Base-by-base conservation (phyloP, 108 stramenopile species). In the Aureococcus anophagefferens region DNA sequence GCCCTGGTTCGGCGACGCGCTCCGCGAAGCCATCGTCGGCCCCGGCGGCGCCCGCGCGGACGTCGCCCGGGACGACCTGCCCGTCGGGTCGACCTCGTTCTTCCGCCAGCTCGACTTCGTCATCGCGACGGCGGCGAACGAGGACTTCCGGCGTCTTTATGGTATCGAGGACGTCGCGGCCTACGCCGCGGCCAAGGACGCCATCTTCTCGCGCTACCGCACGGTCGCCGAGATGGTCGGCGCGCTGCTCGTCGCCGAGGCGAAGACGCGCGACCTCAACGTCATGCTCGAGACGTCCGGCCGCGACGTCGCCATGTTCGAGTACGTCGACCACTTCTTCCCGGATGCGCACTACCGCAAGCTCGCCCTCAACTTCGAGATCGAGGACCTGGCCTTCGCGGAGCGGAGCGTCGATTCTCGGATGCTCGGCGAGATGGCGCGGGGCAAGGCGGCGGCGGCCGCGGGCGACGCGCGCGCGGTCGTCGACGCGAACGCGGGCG, bases 91-190 rank as follows among this genome's bases (percentile, higher is more conserved):
- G 15, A 91, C 87, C 64, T 79, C 83, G 11, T 93, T 93, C 69
- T 93, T 91, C 74, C 89, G 92, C 30, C 92, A 93, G 74, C 77
- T 93, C 30, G 92, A 93, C 75, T 88, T 91, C 72, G 90, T 93
- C 84, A 90, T 93, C 71, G 75, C 86, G 32, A 90, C 87, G 15
- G 46, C 87, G 34, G 85, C 82, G 80, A 90, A 90, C 79, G 87
- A 90, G 70, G 87, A 89, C 64, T 90, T 91, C 84, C 68, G 75
- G 0, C 62, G 63, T 15, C 70, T 93, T 15, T 93, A 93, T 70
- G 77, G 81, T 0, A 70, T 70, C 34, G 80, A 86, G 29, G 59
- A 83, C 33, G 85, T 92, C 14, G 65, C 81, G 63, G 67, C 72
- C 30, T 93, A 93, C 76, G 86, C 90, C 15, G 74, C 79, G 59